These are phyloP conservation scores for Mycena venus DNA, from an alignment of 768 basidiomycete genomes.

Conservation along the genomic window DNA sequence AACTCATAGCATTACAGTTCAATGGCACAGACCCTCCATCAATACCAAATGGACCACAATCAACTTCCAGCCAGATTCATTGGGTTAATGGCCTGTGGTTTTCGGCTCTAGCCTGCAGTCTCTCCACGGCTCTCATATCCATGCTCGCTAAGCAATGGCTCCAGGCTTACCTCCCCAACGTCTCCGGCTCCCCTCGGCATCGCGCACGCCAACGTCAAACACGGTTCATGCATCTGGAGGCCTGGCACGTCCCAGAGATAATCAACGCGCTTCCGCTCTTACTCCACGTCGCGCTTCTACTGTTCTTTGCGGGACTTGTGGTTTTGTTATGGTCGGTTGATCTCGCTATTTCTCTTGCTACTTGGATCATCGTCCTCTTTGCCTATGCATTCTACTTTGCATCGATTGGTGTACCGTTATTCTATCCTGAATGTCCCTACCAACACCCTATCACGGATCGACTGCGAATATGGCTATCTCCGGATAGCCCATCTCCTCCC, in stretches of 20 bases:
- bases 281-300: constrained; percentile 54
- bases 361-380: constrained; percentile 49
- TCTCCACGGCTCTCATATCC: constrained; percentile 58
- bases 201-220: constrained; percentile 54
- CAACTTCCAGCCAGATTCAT: constrained; percentile 38
- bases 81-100: constrained; percentile 65
- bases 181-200: constrained; percentile 53
- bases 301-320: constrained; percentile 59
- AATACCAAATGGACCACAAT: constrained; percentile 26
- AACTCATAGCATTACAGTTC: constrained; percentile 45
- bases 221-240: constrained; percentile 49
- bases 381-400: constrained; percentile 53
- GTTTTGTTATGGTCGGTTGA: constrained; percentile 56
- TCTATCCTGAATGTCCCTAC: constrained; percentile 57
- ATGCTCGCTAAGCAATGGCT: constrained; percentile 64
- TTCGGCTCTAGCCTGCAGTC: constrained; percentile 55
- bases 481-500: neutral
- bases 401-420: constrained; percentile 54
- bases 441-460: constrained; percentile 56
- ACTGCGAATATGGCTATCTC: constrained; percentile 40
- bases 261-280: constrained; percentile 56
- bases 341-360: constrained; percentile 47
- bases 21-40: constrained; percentile 28
- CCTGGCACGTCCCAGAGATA: constrained; percentile 55
- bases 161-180: constrained; percentile 47